Conservation (phyloP, 2,329 filamentous ascomycete genomes). For the Myotisia sp. region DNA sequence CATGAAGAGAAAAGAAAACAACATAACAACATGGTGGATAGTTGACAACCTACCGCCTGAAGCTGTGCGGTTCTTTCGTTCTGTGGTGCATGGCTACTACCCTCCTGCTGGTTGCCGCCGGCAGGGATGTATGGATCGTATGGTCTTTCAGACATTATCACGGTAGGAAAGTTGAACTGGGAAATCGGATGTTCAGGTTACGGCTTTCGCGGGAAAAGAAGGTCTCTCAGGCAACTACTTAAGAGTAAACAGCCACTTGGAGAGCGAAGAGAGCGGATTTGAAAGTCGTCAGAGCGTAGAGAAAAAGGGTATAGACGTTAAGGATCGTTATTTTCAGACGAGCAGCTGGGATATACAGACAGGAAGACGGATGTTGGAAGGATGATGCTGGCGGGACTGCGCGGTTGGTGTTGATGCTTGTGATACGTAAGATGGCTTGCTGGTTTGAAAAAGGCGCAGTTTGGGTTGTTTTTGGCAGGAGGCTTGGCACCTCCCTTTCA, state of each 20-base stretch:
- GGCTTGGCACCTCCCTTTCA: conserved; percentile 6
- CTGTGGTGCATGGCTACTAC: conserved; percentile 36
- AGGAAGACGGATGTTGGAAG: background rate
- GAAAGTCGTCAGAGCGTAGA: background rate
- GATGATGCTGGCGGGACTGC: background rate
- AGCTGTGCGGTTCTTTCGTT: conserved; percentile 58
- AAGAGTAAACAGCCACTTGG: background rate
- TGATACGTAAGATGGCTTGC: background rate
- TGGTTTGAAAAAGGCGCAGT: background rate
- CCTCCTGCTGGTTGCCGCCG: conserved; percentile 36
- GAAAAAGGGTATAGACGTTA: background rate
- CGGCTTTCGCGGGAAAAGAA: too few species aligned
- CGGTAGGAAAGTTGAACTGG: too few species aligned
- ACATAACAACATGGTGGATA: too few species aligned
- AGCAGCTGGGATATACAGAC: background rate
- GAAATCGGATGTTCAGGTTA: too few species aligned
- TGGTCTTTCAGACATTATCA: too few species aligned
- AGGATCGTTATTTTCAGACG: background rate
- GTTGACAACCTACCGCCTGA: conserved; percentile 58
- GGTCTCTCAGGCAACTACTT: conserved; percentile 39
- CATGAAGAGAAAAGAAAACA: background rate
- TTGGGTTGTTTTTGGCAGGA: conserved; percentile 5
- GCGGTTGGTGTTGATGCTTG: background rate
- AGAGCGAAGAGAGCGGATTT: background rate
- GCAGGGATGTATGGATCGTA: conserved; percentile 84